These are phyloP conservation scores for Immersiporthe knoxdaviesiana DNA, from an alignment of 2,329 filamentous ascomycete species.

Conservation along the genomic window DNA sequence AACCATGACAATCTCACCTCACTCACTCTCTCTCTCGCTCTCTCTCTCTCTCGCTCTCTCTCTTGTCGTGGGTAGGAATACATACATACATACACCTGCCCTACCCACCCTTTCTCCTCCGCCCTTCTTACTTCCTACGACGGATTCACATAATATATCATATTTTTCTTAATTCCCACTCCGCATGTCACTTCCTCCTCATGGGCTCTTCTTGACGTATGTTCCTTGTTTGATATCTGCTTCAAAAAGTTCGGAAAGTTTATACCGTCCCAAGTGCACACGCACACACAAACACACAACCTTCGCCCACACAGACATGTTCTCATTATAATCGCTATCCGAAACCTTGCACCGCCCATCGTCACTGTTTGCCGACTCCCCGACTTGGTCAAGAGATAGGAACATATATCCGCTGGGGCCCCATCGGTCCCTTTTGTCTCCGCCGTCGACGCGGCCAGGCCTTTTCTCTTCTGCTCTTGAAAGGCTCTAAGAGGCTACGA, in stretches of 20 bases:
- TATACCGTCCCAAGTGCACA: slow-evolving; percentile 7
- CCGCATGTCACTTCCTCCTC: neutral
- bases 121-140: slow-evolving; percentile 11
- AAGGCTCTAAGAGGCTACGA: neutral
- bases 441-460: slow-evolving; percentile 1
- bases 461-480: neutral
- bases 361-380: neutral
- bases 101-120: slow-evolving; percentile 22
- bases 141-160: slow-evolving; percentile 16
- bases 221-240: slow-evolving; percentile 21
- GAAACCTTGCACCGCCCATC: slow-evolving; percentile 8
- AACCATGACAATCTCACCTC: slow-evolving; percentile 16
- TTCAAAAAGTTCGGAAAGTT: slow-evolving; percentile 11
- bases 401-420: slow-evolving; percentile 7
- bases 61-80: neutral
- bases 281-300: neutral
- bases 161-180: slow-evolving; percentile 14
- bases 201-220: slow-evolving; percentile 10
- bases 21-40: slow-evolving; percentile 1
- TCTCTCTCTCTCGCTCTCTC: slow-evolving; percentile 13
- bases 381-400: neutral
- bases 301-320: slow-evolving; percentile 11
- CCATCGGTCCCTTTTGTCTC: slow-evolving; percentile 3
- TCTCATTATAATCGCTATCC: slow-evolving; percentile 10
- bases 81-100: slow-evolving; percentile 18